Base-by-base conservation (phyloP, 192 early-diverging fungal species). In the Piromyces sp. region DNA sequence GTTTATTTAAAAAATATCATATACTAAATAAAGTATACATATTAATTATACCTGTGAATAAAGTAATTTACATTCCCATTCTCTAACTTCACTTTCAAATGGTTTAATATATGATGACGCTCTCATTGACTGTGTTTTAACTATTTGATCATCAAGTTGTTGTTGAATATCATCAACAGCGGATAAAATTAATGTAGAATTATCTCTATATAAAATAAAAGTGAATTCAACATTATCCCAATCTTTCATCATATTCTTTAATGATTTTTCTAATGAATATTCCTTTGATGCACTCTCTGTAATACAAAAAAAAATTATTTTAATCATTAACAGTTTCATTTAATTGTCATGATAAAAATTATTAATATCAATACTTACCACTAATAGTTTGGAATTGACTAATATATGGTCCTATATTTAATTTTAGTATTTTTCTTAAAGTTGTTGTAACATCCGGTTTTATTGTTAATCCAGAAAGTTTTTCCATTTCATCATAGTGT, bases 61-160 rank as follows among this genome's bases (percentile, higher is more conserved):
- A 58, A 92, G 82, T 83, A 92, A 82, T 79, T 88, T 87, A 30
- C 83, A 40, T 81, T 92, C 91, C 91, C 91, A 92, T 30, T 92
- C 91, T 83, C 88, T 90, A 80, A 91, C 88, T 83, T 91, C 86
- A 36, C 83, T 81, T 81, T 92, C 91, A 81, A 92, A 92, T 30
- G 91, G 91, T 79, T 92, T 92, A 42, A 92, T 91, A 83, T 88
- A 92, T 22, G 91, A 90, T 13, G 89, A 90, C n/a, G 90, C 90
- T 19, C 91, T 88, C 91, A 92, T 92, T 16, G 90, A 91, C 79
- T 92, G 91, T 30, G 91, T 92, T 82, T 92, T 92, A 12, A 92
- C 91, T 82, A 92, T 92, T 80, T 92, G 91, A 81, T 92, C 91
- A 81, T 92, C 91, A 11, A 92, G 84, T 11, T 91, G 83, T 79